These are phyloP conservation scores for Telfairia occidentalis DNA, from an alignment of 331 rosid genomes.

Conservation along the genomic window DNA sequence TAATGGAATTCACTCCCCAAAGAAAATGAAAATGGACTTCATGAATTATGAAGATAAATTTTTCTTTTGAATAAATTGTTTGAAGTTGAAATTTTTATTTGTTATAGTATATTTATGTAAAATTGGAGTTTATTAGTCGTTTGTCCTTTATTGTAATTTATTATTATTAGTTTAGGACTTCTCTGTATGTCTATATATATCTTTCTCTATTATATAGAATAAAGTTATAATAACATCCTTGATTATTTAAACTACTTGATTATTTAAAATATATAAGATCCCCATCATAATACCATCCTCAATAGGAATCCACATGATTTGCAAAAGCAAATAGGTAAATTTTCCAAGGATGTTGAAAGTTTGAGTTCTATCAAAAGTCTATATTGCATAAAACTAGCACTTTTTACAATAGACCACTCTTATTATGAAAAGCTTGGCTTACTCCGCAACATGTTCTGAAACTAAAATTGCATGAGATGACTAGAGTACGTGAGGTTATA, in stretches of 20 bases:
- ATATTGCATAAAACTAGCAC: not conserved
- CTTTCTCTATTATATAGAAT: too few species aligned
- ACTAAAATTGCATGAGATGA: not conserved
- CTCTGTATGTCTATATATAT: too few species aligned
- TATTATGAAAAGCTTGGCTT: not conserved
- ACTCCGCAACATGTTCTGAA: not conserved
- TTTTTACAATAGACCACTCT: not conserved
- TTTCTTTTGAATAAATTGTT: too few species aligned
- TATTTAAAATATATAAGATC: not conserved
- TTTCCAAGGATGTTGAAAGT: not conserved
- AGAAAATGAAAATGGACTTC: too few species aligned
- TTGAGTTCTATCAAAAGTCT: not conserved
- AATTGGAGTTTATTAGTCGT: too few species aligned
- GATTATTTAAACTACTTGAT: not conserved
- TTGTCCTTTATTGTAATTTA: too few species aligned
- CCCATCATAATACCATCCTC: not conserved
- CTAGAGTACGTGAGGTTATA: conserved; percentile 19
- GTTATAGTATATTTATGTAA: too few species aligned
- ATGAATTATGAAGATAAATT: too few species aligned
- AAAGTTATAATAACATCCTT: too few species aligned
- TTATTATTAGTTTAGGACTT: too few species aligned
- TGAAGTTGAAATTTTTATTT: too few species aligned
- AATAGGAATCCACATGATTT: not conserved
- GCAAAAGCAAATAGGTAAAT: not conserved
- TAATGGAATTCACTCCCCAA: too few species aligned